Base-by-base conservation (phyloP, 2,329 filamentous ascomycete genomes). In the Tothia fuscella region DNA sequence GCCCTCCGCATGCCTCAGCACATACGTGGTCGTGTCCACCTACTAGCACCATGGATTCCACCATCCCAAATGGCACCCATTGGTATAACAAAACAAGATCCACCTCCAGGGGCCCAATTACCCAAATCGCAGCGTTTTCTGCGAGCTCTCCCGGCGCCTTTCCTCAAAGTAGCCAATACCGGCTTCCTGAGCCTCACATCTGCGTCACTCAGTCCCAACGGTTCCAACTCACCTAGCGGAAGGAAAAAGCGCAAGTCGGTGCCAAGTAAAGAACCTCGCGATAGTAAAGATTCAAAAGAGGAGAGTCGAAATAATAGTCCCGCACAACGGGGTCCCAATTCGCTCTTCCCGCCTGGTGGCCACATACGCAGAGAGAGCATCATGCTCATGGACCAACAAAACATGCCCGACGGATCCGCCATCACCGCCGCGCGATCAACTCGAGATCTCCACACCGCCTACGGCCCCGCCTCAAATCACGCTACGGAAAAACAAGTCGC, bases 1-100 rank as follows among this genome's bases (percentile, higher is more conserved):
- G 91, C 91, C 0, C 69, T 98, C 33, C 83, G 91, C 33, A 93
- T 98, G 75, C 91, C 91, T 3, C 88, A 95, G 53, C 85, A 95
- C 55, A 93, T 98, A 47, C 81, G 88, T 5, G 91, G 91, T 16
- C 81, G 86, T 41, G 91, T 98, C 42, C 91, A 98, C 60, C 74
- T 98, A 2, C 72, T 98, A 6, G 89, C 91, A 1, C 91, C 91
- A 0, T 95, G 87, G 91, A 96, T 98, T 35, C 91, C 91, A 1
- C 91, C 91, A 0, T 96, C 51, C 38, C 66, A 57, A 51, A 65
- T 54, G 62, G 55, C 57, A 22, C 58, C 60, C 3, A 59, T 63
- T 28, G 72, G 75, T 2, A 78, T 83, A 43, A 28, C 43, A 13
- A 75, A 74, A 13, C 78, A 85, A 52, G 78, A 79, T 13, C 71